phyloP scores from a whole-genome alignment of 1,284 basidiomycete genomes.

The Naganishia cerealis region DNA sequence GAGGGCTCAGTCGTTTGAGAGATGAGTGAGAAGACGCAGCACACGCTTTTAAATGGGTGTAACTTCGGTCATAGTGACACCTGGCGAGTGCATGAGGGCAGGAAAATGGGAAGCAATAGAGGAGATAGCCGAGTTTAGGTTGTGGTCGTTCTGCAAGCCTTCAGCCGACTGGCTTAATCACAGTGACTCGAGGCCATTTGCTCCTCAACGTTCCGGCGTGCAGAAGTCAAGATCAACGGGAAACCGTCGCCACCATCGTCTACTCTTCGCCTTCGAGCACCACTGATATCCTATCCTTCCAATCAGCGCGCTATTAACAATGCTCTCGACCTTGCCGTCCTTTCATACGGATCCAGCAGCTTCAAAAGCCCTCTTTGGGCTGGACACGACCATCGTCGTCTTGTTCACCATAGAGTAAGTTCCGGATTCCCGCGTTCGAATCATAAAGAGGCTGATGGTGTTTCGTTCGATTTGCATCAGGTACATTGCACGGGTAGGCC shows the following conservation, averaged over 20 bases:
- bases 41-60: too few species aligned
- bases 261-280: conserved; percentile 58
- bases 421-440: not conserved
- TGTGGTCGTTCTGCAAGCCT: too few species aligned
- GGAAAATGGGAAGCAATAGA: too few species aligned
- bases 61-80: too few species aligned
- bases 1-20: too few species aligned
- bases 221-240: not conserved
- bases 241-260: not conserved
- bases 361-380: conserved; percentile 73
- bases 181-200: too few species aligned
- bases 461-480: not conserved
- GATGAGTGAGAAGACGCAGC: too few species aligned
- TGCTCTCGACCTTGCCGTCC: conserved; percentile 78
- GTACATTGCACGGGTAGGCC: conserved; percentile 31
- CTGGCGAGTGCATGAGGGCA: too few species aligned
- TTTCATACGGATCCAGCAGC: conserved; percentile 66
- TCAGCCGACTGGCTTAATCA: too few species aligned
- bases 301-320: conserved; percentile 71
- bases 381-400: conserved; percentile 71
- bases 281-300: conserved; percentile 63
- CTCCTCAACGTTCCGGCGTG: not conserved
- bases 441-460: not conserved
- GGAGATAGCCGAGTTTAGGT: too few species aligned
- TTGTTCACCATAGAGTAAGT: conserved; percentile 72